Evolutionary conservation across 306 rosid species (phyloP).

Genomic region (Arachis hypogaea): DNA sequence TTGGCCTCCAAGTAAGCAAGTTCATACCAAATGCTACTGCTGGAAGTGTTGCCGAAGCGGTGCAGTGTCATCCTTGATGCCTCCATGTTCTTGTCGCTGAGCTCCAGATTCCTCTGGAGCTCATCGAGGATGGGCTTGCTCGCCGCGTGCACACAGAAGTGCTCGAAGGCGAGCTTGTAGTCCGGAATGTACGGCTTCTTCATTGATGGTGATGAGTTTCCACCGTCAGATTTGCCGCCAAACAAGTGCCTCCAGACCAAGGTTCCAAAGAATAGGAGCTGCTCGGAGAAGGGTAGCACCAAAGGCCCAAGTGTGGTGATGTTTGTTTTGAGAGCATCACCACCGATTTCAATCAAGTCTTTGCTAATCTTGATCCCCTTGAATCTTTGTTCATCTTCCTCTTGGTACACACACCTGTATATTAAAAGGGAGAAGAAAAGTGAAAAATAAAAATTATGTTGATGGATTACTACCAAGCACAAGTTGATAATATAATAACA

Average conservation of each 20-base stretch:
- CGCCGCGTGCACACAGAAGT: constrained; percentile 89
- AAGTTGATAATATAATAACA: not conserved
- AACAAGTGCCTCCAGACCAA: constrained; percentile 77
- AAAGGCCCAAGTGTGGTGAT: constrained; percentile 93
- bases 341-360: constrained; percentile 86
- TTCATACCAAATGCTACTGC: constrained; percentile 97
- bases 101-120: constrained; percentile 85
- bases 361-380: constrained; percentile 93
- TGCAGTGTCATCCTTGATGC: constrained; percentile 87
- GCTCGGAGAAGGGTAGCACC: constrained; percentile 89
- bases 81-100: constrained; percentile 80
- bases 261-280: constrained; percentile 78
- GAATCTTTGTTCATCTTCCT: constrained; percentile 77
- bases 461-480: not conserved
- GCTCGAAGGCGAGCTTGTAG: constrained; percentile 92
- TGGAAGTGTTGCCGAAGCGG: constrained; percentile 93
- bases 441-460: too few relatives aligned
- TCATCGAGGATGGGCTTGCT: constrained; percentile 79
- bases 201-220: constrained; percentile 32
- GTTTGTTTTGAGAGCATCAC: constrained; percentile 94
- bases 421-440: too few relatives aligned
- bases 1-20: constrained; percentile 91
- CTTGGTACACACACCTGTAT: constrained; percentile 86
- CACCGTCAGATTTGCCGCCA: constrained; percentile 45
- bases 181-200: constrained; percentile 91